These are phyloP conservation scores for Aegle marmelos DNA, from an alignment of 345 rosid genomes.

Conservation along the genomic window DNA sequence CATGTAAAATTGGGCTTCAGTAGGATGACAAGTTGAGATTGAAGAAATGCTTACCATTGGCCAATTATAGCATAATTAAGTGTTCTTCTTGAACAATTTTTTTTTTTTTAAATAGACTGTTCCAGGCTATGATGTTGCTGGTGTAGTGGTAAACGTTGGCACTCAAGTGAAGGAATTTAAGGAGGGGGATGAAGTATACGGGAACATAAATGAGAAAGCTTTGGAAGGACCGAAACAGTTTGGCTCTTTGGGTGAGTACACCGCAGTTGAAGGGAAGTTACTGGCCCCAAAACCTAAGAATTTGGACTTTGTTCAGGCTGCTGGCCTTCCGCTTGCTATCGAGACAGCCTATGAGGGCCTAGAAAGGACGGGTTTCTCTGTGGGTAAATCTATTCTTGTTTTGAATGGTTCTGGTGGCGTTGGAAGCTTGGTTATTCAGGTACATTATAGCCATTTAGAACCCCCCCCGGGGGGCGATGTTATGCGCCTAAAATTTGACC, in stretches of 20 bases:
- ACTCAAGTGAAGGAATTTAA: conserved; percentile 68
- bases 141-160: conserved; percentile 80
- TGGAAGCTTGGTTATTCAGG: conserved; percentile 96
- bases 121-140: conserved; percentile 94
- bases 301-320: conserved; percentile 76
- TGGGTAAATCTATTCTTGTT: conserved; percentile 83
- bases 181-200: conserved; percentile 89
- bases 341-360: conserved; percentile 87
- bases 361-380: conserved; percentile 69
- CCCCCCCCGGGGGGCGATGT: no score
- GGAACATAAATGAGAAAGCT: conserved; percentile 88
- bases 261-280: conserved; percentile 86
- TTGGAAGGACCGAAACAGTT: conserved; percentile 86
- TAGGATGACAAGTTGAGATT: neutral
- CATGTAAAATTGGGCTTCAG: no score
- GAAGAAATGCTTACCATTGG: neutral
- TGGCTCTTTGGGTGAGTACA: conserved; percentile 85
- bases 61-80: neutral
- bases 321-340: conserved; percentile 88
- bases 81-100: conserved; percentile 3
- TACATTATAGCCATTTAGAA: conserved; percentile 13
- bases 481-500: neutral
- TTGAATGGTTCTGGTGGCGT: conserved; percentile 93
- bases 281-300: conserved; percentile 74
- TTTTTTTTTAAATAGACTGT: conserved; percentile 53